Percentiles rank a stretch among this genome's conserved stretches.
These are phyloP conservation scores for Boletus rubroflammeus DNA, from an alignment of 768 basidiomycete species.

Conservation along the genomic window DNA sequence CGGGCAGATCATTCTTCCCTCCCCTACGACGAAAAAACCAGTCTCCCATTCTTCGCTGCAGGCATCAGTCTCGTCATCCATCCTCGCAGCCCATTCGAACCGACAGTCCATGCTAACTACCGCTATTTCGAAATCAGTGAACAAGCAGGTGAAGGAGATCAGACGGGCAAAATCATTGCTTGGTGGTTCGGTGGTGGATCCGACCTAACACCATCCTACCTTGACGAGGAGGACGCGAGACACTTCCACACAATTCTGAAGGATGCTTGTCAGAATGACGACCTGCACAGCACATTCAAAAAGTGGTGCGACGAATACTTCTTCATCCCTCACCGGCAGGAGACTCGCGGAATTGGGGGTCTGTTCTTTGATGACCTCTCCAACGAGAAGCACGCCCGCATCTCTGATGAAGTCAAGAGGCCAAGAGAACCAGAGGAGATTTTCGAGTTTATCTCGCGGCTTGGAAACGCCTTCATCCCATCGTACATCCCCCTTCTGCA, in stretches of 20 bases:
- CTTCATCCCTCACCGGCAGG: conserved; percentile 80
- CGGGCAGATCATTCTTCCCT: conserved; percentile 82
- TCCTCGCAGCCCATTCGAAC: conserved; percentile 88
- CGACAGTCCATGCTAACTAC: conserved; percentile 94
- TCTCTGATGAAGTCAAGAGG: conserved; percentile 43
- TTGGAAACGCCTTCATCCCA: conserved; percentile 81
- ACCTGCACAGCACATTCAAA: conserved; percentile 79
- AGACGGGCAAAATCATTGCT: conserved; percentile 57
- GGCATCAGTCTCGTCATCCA: conserved; percentile 93
- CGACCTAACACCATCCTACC: conserved; percentile 91
- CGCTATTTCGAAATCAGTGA: conserved; percentile 94
- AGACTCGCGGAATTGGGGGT: conserved; percentile 88
- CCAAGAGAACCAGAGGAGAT: conserved; percentile 64
- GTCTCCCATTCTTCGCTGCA: conserved; percentile 89
- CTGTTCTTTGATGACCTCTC: conserved; percentile 95
- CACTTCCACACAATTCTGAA: conserved; percentile 86
- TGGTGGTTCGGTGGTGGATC: conserved; percentile 99
- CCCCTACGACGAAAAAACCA: conserved; percentile 54
- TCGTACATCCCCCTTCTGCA: conserved; percentile 87
- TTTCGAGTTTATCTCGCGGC: conserved; percentile 67
- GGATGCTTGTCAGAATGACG: conserved; percentile 67
- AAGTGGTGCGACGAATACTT: conserved; percentile 99
- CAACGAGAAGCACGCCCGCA: conserved; percentile 59
- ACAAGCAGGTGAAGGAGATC: conserved; percentile 32
- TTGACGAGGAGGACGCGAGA: conserved; percentile 79